Conservation (phyloP, 2,329 filamentous ascomycete species). For the Thelonectria rubi region DNA sequence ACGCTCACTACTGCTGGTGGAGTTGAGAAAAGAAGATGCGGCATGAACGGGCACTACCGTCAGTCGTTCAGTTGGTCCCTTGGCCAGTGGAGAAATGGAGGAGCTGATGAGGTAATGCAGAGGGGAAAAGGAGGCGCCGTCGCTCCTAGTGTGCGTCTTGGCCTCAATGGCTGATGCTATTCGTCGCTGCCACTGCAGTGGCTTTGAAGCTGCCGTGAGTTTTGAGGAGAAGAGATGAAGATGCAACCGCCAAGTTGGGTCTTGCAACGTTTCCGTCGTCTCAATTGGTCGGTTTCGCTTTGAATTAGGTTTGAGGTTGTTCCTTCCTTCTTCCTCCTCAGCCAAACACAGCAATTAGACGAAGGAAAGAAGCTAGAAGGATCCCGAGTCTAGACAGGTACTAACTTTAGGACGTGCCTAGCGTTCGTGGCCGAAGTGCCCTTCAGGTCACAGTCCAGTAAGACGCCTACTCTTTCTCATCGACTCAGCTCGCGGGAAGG, state of each 20-base stretch:
- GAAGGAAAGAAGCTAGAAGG: neutral
- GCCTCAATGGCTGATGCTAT: neutral
- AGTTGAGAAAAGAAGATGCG: neutral
- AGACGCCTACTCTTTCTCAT: neutral
- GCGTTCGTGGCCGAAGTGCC: neutral
- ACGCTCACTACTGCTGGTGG: neutral
- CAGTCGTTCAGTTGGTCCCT: neutral
- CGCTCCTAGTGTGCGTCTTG: neutral
- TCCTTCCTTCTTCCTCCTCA: neutral
- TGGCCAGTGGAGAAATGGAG: neutral
- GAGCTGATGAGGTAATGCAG: neutral
- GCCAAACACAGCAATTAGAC: neutral
- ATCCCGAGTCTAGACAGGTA: neutral
- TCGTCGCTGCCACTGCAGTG: too few species aligned
- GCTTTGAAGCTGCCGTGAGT: neutral
- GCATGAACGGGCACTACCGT: neutral
- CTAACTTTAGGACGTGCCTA: neutral
- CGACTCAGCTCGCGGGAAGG: neutral
- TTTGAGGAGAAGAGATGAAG: neutral
- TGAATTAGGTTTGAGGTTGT: neutral
- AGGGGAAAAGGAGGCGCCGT: neutral
- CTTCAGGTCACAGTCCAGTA: neutral
- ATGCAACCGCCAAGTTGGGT: neutral
- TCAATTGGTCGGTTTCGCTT: neutral
- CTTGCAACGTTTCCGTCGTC: too few species aligned